Conservation (phyloP, 2,329 filamentous ascomycete genomes). For the Lizonia empirigonia region DNA sequence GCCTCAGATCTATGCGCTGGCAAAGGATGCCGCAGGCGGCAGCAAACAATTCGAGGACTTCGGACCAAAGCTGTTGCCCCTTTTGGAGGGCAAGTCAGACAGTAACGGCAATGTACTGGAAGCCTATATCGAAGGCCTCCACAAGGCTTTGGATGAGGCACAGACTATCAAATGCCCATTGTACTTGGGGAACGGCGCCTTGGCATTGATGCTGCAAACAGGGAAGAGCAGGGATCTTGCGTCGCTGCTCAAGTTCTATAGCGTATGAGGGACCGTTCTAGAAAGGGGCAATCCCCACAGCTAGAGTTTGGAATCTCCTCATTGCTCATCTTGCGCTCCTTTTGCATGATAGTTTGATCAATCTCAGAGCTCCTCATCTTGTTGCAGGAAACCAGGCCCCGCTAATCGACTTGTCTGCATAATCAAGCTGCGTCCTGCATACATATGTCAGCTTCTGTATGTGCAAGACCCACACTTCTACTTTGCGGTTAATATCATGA, state of each 20-base stretch:
- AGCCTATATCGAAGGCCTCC: constrained; percentile 32
- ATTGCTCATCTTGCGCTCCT: background rate
- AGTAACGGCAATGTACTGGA: constrained; percentile 25
- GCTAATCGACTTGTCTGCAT: too few relatives aligned
- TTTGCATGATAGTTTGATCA: too few relatives aligned
- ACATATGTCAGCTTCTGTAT: background rate
- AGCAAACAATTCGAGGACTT: constrained; percentile 43
- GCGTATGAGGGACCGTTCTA: background rate
- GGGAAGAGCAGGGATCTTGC: constrained; percentile 29
- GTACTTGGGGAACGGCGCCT: constrained; percentile 41
- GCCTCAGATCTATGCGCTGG: constrained; percentile 45
- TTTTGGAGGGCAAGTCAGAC: constrained; percentile 38
- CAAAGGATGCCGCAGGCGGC: constrained; percentile 46
- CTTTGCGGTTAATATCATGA: background rate
- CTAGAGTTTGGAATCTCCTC: too few relatives aligned
- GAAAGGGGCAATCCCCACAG: too few relatives aligned
- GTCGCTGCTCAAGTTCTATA: constrained; percentile 34
- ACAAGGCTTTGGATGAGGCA: constrained; percentile 39
- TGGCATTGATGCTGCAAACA: constrained; percentile 39
- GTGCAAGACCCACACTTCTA: background rate
- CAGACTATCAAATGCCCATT: constrained; percentile 44
- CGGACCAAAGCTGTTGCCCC: constrained; percentile 40
- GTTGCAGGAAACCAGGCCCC: background rate
- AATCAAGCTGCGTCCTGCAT: too few relatives aligned
- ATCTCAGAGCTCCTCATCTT: too few relatives aligned